Base-by-base conservation (phyloP, 768 basidiomycete species). In the Cystobasidium onofrii region DNA sequence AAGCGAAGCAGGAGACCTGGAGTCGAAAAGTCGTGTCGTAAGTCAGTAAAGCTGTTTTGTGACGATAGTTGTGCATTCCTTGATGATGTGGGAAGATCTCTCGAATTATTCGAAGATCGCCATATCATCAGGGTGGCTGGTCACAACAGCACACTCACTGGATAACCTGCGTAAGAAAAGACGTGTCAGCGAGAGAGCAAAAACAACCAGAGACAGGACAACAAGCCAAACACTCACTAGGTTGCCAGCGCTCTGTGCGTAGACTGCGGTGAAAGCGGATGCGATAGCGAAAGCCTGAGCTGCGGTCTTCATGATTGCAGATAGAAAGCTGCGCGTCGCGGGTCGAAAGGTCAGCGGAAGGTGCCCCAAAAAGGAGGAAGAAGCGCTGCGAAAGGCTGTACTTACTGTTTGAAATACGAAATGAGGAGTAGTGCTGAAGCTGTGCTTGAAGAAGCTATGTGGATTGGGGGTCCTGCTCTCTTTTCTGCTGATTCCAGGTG, bases 1-100 rank as follows among this genome's bases (percentile, higher is more conserved):
- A n/a, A 71, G 54, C 9, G 69, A 36, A 46, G 69, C 54, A 34
- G 69, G 69, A 31, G 69, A 71, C 27, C 69, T 71, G 69, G 25
- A 55, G 7, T n/a, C n/a, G 46, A 25, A 44, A 36, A 27, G 20
- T 2, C 7, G 55, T 31, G 52, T 29, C 31, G 34, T 20, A 50
- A 20, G 41, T 60, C 29, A 57, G 44, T 33, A 60, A 3, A 9
- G 3, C 12, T 13, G 10, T 36, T 3, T 57, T 55, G 66, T 20
- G n/a, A 10, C 33, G 25, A 18, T 10, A 3, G 9, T 29, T 52
- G 6, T 20, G 15, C n/a, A 31, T 55, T 29, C 69, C 31, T 33
- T 23, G 69, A 57, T 60, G 69, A 61, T 71, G 50, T 57, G 29
- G n/a, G 33, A 36, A 64, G 63, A 64, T 39, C 31, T 12, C 23